Evolutionary conservation across 164 flowering plant genomes (phyloP).

Genomic region (Kingdonia uniflora): DNA sequence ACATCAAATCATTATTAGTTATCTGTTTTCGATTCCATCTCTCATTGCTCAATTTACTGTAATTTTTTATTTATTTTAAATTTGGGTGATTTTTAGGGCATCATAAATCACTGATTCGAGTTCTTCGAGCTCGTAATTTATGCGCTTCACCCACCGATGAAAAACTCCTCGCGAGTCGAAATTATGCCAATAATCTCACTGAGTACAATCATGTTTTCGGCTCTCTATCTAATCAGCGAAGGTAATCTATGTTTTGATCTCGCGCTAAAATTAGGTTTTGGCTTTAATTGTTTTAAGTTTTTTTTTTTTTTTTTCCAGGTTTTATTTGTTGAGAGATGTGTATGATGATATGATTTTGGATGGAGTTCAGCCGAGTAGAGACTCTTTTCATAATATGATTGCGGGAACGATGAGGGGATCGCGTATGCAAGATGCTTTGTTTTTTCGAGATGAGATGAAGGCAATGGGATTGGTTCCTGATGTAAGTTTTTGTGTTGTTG

Average conservation of each 20-base stretch:
- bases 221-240: constrained; percentile 57
- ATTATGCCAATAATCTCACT: constrained; percentile 66
- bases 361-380: constrained; percentile 73
- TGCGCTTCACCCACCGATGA: no score
- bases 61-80: no score
- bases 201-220: constrained; percentile 76
- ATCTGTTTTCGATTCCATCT: no score
- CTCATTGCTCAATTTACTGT: no score
- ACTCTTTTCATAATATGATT: constrained; percentile 62
- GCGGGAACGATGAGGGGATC: constrained; percentile 71
- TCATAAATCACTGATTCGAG: no score
- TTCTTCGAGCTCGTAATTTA: no score
- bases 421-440: constrained; percentile 78
- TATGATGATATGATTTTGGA: constrained; percentile 89
- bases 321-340: constrained; percentile 68
- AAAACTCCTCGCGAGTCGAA: constrained; percentile 26
- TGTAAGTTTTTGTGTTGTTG: constrained; percentile 36
- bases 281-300: not conserved
- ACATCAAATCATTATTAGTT: no score
- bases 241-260: constrained; percentile 26
- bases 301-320: constrained; percentile 22
- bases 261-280: no score
- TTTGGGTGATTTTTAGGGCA: no score
- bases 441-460: constrained; percentile 77
- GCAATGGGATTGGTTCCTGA: constrained; percentile 83